These are phyloP conservation scores for Malassezia globosa DNA, from an alignment of 1,284 basidiomycete genomes.

Conservation along the genomic window DNA sequence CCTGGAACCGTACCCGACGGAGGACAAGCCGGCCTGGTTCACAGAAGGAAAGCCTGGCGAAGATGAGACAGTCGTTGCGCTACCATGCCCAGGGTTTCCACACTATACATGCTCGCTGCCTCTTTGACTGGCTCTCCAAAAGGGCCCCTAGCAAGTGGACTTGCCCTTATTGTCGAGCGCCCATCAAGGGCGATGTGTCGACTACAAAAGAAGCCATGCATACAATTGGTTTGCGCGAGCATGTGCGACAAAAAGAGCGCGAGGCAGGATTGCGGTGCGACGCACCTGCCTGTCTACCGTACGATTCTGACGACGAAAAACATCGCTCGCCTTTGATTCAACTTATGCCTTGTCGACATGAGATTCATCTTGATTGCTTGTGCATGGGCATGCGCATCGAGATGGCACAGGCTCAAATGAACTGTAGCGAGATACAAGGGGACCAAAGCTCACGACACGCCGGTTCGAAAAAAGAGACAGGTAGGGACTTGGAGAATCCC, in stretches of 20 bases:
- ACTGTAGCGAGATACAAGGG: too few relatives aligned
- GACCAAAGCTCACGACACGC: not conserved
- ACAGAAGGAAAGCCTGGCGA: conserved; percentile 26
- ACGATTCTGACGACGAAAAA: conserved; percentile 14
- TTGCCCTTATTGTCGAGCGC: conserved; percentile 38
- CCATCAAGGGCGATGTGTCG: not conserved
- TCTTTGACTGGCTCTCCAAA: conserved; percentile 35
- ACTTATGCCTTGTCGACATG: conserved; percentile 36
- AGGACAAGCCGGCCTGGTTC: conserved; percentile 37
- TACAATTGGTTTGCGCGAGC: conserved; percentile 37
- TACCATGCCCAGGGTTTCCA: conserved; percentile 41
- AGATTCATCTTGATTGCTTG: conserved; percentile 39
- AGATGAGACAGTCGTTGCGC: conserved; percentile 33
- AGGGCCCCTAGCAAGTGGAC: conserved; percentile 35
- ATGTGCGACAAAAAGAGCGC: conserved; percentile 28
- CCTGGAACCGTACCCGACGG: conserved; percentile 32
- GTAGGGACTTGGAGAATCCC: too few relatives aligned
- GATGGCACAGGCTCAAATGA: conserved; percentile 3
- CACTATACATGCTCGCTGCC: conserved; percentile 33
- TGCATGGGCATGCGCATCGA: conserved; percentile 34
- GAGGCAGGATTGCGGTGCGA: conserved; percentile 34
- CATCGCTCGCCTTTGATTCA: conserved; percentile 20
- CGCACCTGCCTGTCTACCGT: conserved; percentile 32
- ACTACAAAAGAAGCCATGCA: not conserved
- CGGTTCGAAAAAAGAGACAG: not conserved